phyloP scores from a whole-genome alignment of 768 basidiomycete species.

The Kwoniella sp. region DNA sequence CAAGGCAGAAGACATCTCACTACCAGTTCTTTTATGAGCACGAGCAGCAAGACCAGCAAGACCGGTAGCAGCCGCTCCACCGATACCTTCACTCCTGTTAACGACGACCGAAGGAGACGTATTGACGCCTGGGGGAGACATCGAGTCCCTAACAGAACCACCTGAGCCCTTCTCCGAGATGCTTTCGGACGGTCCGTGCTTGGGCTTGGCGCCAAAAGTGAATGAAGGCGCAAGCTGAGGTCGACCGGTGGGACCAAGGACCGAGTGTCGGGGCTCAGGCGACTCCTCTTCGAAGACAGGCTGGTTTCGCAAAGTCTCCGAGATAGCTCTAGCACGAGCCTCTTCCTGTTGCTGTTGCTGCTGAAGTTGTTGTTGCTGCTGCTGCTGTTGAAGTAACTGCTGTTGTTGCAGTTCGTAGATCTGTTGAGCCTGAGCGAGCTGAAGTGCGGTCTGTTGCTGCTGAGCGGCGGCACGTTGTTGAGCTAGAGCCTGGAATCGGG shows the following conservation, averaged over 20 bases:
- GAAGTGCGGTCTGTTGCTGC: conserved; percentile 58
- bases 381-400: conserved; percentile 21
- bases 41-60: conserved; percentile 55
- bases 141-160: conserved; percentile 14
- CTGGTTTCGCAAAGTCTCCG: conserved; percentile 31
- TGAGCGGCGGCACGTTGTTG: conserved; percentile 54
- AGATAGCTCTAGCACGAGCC: conserved; percentile 22
- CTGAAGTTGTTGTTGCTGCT: conserved; percentile 37
- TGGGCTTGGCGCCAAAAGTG: conserved; percentile 71
- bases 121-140: conserved; percentile 20
- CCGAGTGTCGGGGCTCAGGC: conserved; percentile 35
- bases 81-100: conserved; percentile 43
- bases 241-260: conserved; percentile 64
- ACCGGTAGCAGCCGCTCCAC: conserved; percentile 51
- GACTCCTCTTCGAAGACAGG: conserved; percentile 52
- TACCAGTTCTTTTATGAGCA: conserved; percentile 57
- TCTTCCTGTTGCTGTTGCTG: conserved; percentile 26
- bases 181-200: conserved; percentile 57
- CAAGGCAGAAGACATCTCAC: conserved; percentile 71
- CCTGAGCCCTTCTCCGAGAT: conserved; percentile 15
- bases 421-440: conserved; percentile 58
- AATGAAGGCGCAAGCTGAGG: conserved; percentile 89
- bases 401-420: conserved; percentile 42
- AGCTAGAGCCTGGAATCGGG: conserved; percentile 80
- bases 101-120: conserved; percentile 26